A percentile compares a stretch with the other conserved stretches of the same genome.
phyloP scores from a whole-genome alignment of 441 rosid genomes.

The Bruguiera hainesii region DNA sequence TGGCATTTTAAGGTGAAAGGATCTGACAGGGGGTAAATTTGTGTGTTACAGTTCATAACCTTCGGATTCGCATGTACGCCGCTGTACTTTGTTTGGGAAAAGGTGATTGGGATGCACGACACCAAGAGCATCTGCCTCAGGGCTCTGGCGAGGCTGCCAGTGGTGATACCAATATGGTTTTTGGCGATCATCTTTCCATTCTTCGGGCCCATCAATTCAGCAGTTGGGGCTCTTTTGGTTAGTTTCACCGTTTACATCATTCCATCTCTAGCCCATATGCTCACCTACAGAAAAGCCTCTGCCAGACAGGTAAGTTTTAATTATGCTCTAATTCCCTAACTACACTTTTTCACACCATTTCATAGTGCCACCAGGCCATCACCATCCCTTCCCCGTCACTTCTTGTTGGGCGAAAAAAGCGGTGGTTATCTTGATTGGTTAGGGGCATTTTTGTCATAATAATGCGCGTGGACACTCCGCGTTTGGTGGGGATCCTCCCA shows the following conservation, averaged over 20 bases:
- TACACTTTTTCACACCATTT: not conserved
- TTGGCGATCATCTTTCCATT: constrained; percentile 95
- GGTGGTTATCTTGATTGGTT: constrained; percentile 11
- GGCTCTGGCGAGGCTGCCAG: constrained; percentile 86
- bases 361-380: not conserved
- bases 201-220: constrained; percentile 90
- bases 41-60: constrained; percentile 78
- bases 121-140: constrained; percentile 80
- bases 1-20: not conserved
- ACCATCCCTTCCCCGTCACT: not conserved
- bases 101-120: constrained; percentile 96
- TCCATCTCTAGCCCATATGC: constrained; percentile 88
- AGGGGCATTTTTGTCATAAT: constrained; percentile 21
- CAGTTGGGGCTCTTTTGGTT: constrained; percentile 90
- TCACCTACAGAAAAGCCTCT: constrained; percentile 82
- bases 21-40: not conserved
- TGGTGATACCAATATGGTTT: constrained; percentile 96
- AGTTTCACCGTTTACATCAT: constrained; percentile 97
- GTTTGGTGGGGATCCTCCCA: constrained; percentile 33
- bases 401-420: constrained; percentile 6
- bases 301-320: constrained; percentile 67
- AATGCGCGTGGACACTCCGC: constrained; percentile 20
- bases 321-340: not conserved
- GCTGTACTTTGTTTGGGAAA: constrained; percentile 93
- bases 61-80: constrained; percentile 98